Evolutionary conservation across 1,284 basidiomycete genomes (phyloP), one percentile per base, ranked within the genome.

Genomic region (Puccinia polysora): DNA sequence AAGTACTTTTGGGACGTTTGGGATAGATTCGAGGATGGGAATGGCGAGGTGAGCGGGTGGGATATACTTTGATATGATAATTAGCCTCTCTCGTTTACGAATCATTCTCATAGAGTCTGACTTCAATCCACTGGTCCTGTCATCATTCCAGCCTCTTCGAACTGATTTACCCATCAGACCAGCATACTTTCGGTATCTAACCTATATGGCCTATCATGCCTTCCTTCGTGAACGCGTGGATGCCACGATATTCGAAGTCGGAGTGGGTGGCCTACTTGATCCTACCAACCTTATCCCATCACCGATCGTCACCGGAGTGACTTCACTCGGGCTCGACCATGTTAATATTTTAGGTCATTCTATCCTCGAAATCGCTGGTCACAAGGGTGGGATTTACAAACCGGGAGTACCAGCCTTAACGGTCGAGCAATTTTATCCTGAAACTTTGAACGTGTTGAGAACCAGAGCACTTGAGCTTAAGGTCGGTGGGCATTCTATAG

Each of bases 301-400:
- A 74, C 96, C 96, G 0, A 79, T 94, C 23, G 89, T 90, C 4
- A 91, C 94, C 0, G 96, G 93, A 6, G 84, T 98, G 49, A 90
- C 92, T 6, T 86, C 92, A 10, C 84, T 98, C 5, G 96, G 96
- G 0, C 84, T 98, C 73, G 96, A 98, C 78, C 96, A 99, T 81
- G 87, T 90, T n/a, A 83, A 85, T 73, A 86, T 97, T 20, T 84
- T 99, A 0, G 96, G 96, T 1, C 89, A 89, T 78, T 97, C 94
- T 0, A 81, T 98, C 10, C 82, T 84, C 70, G 89, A 95, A 77
- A 98, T 99, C 75, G 92, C 94, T 0, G 86, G 85, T 83, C 96
- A 98, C 79, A 99, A 99, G 80, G 91, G 89, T 30, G 96, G 96
- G 0, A 98, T 99, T 69, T 98, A 89, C 82, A 99, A 99, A 52